Percentiles rank a stretch among this genome's conserved stretches.
These are phyloP conservation scores for Tetrastigma voinierianum DNA, from an alignment of 164 flowering plant genomes.

Conservation along the genomic window DNA sequence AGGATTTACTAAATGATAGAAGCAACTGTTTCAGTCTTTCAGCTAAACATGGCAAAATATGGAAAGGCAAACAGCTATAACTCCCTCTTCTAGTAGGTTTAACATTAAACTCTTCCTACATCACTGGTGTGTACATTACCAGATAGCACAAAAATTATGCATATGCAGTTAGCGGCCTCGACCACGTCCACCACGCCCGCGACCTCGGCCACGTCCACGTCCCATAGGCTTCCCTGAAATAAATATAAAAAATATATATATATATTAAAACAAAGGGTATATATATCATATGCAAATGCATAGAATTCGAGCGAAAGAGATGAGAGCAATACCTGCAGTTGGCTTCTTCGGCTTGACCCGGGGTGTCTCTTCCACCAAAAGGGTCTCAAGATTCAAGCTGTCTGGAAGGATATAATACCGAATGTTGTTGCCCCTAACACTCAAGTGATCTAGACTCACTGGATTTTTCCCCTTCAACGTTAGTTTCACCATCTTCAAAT, in stretches of 20 bases:
- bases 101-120: slow-evolving; percentile 7
- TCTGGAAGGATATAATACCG: slow-evolving; percentile 90
- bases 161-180: slow-evolving; percentile 52
- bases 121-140: slow-evolving; percentile 5
- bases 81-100: background rate
- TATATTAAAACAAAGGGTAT: background rate
- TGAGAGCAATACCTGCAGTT: slow-evolving; percentile 58
- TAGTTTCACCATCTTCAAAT: slow-evolving; percentile 82
- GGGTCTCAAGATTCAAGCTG: slow-evolving; percentile 86
- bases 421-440: slow-evolving; percentile 90
- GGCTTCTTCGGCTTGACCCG: slow-evolving; percentile 94
- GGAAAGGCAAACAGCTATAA: background rate
- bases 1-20: no score
- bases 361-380: slow-evolving; percentile 88
- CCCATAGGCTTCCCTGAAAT: slow-evolving; percentile 89
- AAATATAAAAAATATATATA: no score
- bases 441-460: slow-evolving; percentile 79
- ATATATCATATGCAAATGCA: background rate
- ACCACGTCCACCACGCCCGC: no score
- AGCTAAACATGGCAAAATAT: background rate
- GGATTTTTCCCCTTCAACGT: slow-evolving; percentile 88
- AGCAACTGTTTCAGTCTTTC: background rate
- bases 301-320: background rate
- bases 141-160: background rate
- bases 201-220: slow-evolving; percentile 93